phyloP scores from a whole-genome alignment of 805 yeast genomes.

The Metschnikowia continentalis region DNA sequence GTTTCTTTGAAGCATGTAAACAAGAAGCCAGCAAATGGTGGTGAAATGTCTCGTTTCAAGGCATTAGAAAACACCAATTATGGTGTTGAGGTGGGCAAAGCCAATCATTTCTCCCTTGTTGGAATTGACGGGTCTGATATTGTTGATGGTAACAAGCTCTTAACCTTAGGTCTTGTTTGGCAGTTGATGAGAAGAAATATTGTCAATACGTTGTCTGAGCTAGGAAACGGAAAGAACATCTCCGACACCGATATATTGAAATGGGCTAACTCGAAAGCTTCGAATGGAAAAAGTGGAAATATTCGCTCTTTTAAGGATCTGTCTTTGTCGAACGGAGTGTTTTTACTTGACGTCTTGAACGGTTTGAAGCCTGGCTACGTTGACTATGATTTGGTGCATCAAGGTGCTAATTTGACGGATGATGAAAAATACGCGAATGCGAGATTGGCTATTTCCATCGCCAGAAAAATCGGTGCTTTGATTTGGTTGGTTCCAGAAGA shows the following conservation, averaged over 20 bases:
- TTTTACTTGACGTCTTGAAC: conserved; percentile 81
- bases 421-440: conserved; percentile 94
- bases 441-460: conserved; percentile 93
- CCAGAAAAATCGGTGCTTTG: conserved; percentile 95
- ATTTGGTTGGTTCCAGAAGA: conserved; percentile 99
- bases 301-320: conserved; percentile 86
- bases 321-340: conserved; percentile 70
- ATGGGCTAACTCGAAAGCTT: conserved; percentile 87
- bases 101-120: conserved; percentile 86
- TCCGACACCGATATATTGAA: conserved; percentile 81
- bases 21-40: conserved; percentile 72
- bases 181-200: conserved; percentile 97
- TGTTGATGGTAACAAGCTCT: conserved; percentile 83
- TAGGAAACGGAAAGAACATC: conserved; percentile 66
- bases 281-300: conserved; percentile 73
- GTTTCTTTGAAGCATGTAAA: conserved; percentile 78
- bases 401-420: conserved; percentile 59
- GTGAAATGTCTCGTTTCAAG: conserved; percentile 82
- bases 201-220: conserved; percentile 69
- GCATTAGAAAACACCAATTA: conserved; percentile 97
- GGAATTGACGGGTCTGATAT: conserved; percentile 98
- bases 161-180: conserved; percentile 94
- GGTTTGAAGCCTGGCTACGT: conserved; percentile 98
- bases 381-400: conserved; percentile 85
- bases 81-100: conserved; percentile 95